Evolutionary conservation across 805 yeast species (phyloP), one percentile per base, ranked within the genome.

Genomic region (Ogataea paradorogensis): DNA sequence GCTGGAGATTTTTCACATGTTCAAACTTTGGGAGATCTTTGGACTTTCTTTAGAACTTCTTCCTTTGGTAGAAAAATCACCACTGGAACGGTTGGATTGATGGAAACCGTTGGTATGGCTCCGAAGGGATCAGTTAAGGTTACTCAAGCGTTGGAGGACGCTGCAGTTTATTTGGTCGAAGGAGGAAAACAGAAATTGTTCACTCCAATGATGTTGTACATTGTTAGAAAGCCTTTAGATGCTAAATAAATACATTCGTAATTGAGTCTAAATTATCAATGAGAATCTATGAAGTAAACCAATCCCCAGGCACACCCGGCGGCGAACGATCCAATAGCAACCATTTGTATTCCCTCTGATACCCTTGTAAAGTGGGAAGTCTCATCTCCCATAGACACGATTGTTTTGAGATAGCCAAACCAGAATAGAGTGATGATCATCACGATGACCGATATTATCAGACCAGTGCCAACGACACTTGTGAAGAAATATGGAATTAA

Each of bases 121-220:
- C 97, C 98, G 61, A 79, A 84, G 66, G 99, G 96, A 45, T 85
- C 91, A 14, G 76, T 74, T 60, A 81, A 87, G 70, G 97, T 93
- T 50, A 88, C 98, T 29, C 74, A 67, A 47, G 98, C 98, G 22
- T 76, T 93, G 52, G 99, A 93, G 71, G 93, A 90, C 62, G 99
- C 99, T 46, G 98, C 98, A 41, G 82, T 91, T 45, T 90, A 89
- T 65, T 77, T 93, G 58, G 96, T 90, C 42, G 85, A 80, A 42
- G 99, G 99, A 66, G 99, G 96, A 63, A 75, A 74, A 66, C 74
- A 83, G 65, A 82, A 84, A 56, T 73, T 93, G 51, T 93, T 93
- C 71, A 91, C 98, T 28, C 99, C 99, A 58, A 93, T 93, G 99
- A 85, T 88, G 93, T 74, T 93, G 62, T 91, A 81, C 62, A 78